Evolutionary conservation across 2,329 filamentous ascomycete species (phyloP).

Genomic region (Aspergillus hortae): DNA sequence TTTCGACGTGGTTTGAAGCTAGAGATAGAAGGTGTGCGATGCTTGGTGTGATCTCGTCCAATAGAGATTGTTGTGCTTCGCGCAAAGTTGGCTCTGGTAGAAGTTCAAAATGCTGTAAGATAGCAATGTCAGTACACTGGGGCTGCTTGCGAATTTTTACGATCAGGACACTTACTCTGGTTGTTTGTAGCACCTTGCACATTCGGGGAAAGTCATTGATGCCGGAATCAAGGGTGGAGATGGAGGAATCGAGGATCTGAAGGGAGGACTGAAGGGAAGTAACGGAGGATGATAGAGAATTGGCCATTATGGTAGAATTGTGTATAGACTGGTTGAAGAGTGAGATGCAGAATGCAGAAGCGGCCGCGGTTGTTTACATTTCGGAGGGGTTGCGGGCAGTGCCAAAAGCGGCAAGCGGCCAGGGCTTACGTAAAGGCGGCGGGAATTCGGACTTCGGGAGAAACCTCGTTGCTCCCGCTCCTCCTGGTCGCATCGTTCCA

Average conservation of each 20-base stretch:
- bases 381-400: conserved; percentile 13
- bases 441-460: conserved; percentile 27
- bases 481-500: conserved; percentile 27
- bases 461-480: conserved; percentile 38
- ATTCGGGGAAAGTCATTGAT: conserved; percentile 63
- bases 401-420: conserved; percentile 31
- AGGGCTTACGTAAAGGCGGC: conserved; percentile 20
- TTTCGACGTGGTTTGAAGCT: conserved; percentile 78
- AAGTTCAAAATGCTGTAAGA: conserved; percentile 77
- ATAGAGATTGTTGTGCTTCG: conserved; percentile 76
- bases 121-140: neutral
- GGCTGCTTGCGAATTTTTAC: neutral
- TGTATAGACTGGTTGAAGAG: neutral
- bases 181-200: conserved; percentile 61
- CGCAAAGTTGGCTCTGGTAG: conserved; percentile 80
- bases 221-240: conserved; percentile 59
- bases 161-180: conserved; percentile 45
- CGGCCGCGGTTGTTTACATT: conserved; percentile 17
- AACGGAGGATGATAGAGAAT: conserved; percentile 58
- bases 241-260: conserved; percentile 60
- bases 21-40: conserved; percentile 74
- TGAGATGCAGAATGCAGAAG: neutral
- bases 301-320: conserved; percentile 29
- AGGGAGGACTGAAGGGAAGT: conserved; percentile 59
- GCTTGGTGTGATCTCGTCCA: conserved; percentile 86